A percentile compares a stretch with the other conserved stretches of the same genome.
These are phyloP conservation scores for Phialophora expanda DNA, from an alignment of 2,329 filamentous ascomycete species.

Conservation along the genomic window DNA sequence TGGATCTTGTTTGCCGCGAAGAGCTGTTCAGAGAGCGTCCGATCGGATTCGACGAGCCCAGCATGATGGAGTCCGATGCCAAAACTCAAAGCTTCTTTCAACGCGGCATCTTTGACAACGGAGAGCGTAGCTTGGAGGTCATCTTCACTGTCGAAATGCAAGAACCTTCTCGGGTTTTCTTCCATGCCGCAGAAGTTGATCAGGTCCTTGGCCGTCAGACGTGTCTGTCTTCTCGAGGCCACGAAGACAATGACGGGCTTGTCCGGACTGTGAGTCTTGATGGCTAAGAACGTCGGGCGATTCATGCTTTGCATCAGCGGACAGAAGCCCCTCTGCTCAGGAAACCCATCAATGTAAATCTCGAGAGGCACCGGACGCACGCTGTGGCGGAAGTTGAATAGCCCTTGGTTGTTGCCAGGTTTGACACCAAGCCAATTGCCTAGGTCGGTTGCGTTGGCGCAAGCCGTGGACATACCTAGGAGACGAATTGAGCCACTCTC, in stretches of 20 bases:
- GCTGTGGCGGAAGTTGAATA: conserved; percentile 98
- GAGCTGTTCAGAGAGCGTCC: conserved; percentile 88
- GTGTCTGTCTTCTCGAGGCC: conserved; percentile 90
- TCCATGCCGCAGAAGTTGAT: conserved; percentile 99
- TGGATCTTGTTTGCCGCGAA: conserved; percentile 99
- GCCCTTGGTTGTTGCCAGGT: conserved; percentile 63
- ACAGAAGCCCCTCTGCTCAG: conserved; percentile 92
- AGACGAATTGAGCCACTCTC: conserved; percentile 89
- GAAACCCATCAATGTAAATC: conserved; percentile 97
- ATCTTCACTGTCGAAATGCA: conserved; percentile 86
- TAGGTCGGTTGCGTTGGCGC: conserved; percentile 91
- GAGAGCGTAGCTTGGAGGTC: conserved; percentile 86
- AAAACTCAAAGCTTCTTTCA: conserved; percentile 94
- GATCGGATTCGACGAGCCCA: conserved; percentile 91
- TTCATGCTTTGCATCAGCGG: conserved; percentile 99
- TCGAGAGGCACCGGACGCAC: conserved; percentile 95
- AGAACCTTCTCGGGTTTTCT: conserved; percentile 90
- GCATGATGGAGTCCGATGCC: conserved; percentile 97
- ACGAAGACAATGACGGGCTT: conserved; percentile 99
- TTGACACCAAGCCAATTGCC: conserved; percentile 98
- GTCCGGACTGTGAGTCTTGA: conserved; percentile 93
- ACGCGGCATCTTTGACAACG: conserved; percentile 87
- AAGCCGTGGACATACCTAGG: conserved; percentile 98
- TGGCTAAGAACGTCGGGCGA: conserved; percentile 90
- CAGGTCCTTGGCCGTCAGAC: conserved; percentile 90